Percentiles rank a stretch among this genome's conserved stretches.
phyloP scores from a whole-genome alignment of 202 grass and related monocot genomes.

The Carex sylvatica region DNA sequence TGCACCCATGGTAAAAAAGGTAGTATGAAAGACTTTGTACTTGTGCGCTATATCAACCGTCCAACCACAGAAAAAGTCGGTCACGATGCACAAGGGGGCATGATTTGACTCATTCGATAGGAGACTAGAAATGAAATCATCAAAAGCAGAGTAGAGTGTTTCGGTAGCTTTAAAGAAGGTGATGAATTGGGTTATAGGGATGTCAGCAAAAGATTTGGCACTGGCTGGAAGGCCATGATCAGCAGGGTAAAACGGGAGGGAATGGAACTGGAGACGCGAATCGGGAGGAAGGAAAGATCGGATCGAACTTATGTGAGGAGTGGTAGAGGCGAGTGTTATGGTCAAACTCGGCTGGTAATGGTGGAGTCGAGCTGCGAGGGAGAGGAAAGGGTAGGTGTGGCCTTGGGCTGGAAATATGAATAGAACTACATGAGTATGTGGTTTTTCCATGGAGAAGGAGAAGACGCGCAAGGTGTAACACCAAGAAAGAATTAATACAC shows the following conservation, averaged over 20 bases:
- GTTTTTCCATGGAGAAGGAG: constrained; percentile 21
- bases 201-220: constrained; percentile 35
- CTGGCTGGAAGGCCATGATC: constrained; percentile 57
- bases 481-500: too few relatives aligned
- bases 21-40: constrained; percentile 37
- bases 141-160: constrained; percentile 56
- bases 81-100: constrained; percentile 45
- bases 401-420: constrained; percentile 60
- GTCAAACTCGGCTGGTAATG: constrained; percentile 23
- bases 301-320: constrained; percentile 24
- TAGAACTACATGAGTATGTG: constrained; percentile 44
- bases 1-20: constrained; percentile 54
- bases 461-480: neutral
- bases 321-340: constrained; percentile 50
- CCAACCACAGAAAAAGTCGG: constrained; percentile 63
- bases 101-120: neutral
- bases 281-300: constrained; percentile 13
- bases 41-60: constrained; percentile 44
- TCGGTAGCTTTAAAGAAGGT: constrained; percentile 45
- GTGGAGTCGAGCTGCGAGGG: constrained; percentile 49
- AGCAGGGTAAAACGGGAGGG: constrained; percentile 43
- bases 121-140: constrained; percentile 42
- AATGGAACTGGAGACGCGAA: constrained; percentile 31
- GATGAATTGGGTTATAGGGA: constrained; percentile 55
- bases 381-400: constrained; percentile 57